Base-by-base conservation (phyloP, 371 early-diverging fungal species). In the Dichotomocladium elegans region DNA sequence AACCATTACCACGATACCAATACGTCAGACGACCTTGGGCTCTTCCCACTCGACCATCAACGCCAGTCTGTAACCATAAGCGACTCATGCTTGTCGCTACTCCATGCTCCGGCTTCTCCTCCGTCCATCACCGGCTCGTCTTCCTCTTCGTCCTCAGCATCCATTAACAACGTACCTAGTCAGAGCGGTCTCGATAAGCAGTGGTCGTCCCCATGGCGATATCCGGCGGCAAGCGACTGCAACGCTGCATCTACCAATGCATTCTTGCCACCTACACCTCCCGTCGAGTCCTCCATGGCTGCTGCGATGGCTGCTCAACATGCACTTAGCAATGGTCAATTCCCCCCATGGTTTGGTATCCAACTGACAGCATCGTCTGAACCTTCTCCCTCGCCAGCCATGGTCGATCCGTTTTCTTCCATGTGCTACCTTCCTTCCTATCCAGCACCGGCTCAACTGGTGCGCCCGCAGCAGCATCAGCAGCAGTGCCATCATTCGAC, bases 201-300 rank as follows among this genome's bases (percentile, higher is more conserved):
- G n/a, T n/a, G n/a, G n/a, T n/a, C n/a, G n/a, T n/a, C n/a, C n/a
- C 4, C 43, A 12, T 43, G 19, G 43, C 37, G 21, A 37, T 37
- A 17, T 12, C 37, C 37, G 9, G 21, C 5, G n/a, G 37, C 37
- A 17, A 10, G 37, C 21, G 43, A 43, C 31, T 34, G 15, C 21
- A 30, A 19, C 12, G 34, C 35, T 4, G 24, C 49, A 17, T 31
- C 42, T 3, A 35, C 41, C 12, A 29, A 27, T 44, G 43, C 43
- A 44, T 43, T 52, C 26, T 33, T 48, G 21, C 53, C 53, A 19
- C 53, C 53, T 11, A 30, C 53, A 3, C 53, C 53, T 33, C 53
- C 53, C 10, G 53, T 42, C 6, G 53, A 52, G 19, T 52, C 53
- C 28, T 44, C 53, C 12, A 37, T 37, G 5, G 25, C 29, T n/a